Evolutionary conservation across 2,329 filamentous ascomycete genomes (phyloP), one percentile per base, ranked within the genome.

Genomic region (Fusarium papillatum): DNA sequence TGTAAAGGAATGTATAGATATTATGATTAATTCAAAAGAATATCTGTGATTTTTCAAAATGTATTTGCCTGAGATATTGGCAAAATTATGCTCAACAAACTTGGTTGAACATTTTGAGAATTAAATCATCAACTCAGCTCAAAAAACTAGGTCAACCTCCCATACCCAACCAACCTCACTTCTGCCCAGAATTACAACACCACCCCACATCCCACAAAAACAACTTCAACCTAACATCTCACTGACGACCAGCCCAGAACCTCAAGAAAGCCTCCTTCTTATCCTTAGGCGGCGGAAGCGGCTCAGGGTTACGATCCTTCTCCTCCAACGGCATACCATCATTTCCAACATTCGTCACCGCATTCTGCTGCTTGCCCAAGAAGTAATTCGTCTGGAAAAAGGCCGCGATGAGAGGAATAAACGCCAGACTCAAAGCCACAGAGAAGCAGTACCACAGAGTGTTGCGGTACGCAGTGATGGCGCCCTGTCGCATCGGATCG

Each of bases 311-410:
- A n/a, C 69, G 66, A 53, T 76, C 66, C 60, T 75, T 76, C 41
- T 77, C 76, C 22, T 70, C 68, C 26, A 80, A 60, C 36, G 69
- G 55, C 74, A 76, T 67, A 4, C 80, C 80, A 39, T 82, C 79
- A 22, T 79, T 76, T 1, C 80, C 79, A 19, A 76, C 74, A 65
- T 82, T 79, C 5, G 75, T 81, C 10, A 81, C 81, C 4, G 77
- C 79, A 48, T 82, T 81, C 62, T 82, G 76, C 72, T 81, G 75
- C 73, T 81, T 82, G 38, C 81, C 81, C 4, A 82, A 70, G 65
- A 80, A 82, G 77, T 76, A 86, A 72, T 85, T 81, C 36, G 84
- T 83, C 81, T 84, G 84, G 70, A 83, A 84, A 39, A 84, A 79
- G 1, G 83, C 78, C 3, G 81, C 82, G 7, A 85, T 64, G 17